Percentiles rank a stretch among this genome's conserved stretches.
Conservation (phyloP, 345 rosid genomes). For the Arabidopsis thaliana region TAIR10.1 NC_003076.8:3431501-3432000, state of each 20-base stretch:
- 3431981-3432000: background rate
- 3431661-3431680: background rate
- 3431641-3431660: background rate
- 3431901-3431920: background rate
- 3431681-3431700: background rate
- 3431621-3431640: background rate
- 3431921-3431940: background rate
- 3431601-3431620: background rate
- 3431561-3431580: background rate
- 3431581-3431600: background rate
- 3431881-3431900: background rate
- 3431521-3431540: background rate
- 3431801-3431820: background rate
- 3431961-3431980: background rate
- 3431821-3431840: background rate
- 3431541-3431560: slow-evolving; percentile 1
- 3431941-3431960: background rate
- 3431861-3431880: background rate
- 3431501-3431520: slow-evolving; percentile 72
- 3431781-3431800: background rate
- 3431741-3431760: background rate
- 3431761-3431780: background rate
- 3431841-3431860: background rate
- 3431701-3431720: too few relatives aligned
- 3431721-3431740: background rate